Evolutionary conservation across 2,329 filamentous ascomycete species (phyloP).

Genomic region (Colletotrichum siamense): DNA sequence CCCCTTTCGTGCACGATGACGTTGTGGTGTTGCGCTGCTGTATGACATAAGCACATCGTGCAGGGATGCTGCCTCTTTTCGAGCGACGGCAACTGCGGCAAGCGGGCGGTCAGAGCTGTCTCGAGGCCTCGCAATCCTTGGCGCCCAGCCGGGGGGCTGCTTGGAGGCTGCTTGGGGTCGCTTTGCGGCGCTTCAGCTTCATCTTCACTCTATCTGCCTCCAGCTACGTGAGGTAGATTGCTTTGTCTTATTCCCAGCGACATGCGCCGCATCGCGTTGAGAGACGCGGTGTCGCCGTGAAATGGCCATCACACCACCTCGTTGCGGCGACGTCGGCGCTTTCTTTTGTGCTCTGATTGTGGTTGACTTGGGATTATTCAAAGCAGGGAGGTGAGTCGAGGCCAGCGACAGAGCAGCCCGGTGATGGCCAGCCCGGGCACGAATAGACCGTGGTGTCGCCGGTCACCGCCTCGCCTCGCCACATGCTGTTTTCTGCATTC

Average conservation of each 20-base stretch:
- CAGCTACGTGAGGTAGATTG: not conserved
- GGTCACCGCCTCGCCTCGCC: not conserved
- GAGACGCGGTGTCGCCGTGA: not conserved
- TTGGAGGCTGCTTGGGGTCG: not conserved
- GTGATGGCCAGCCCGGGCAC: not conserved
- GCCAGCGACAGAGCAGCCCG: not conserved
- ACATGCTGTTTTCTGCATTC: not conserved
- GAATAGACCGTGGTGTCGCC: not conserved
- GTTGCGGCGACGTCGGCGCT: not conserved
- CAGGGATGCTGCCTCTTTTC: not conserved
- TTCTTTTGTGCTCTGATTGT: not conserved
- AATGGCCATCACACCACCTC: not conserved
- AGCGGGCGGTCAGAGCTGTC: not conserved
- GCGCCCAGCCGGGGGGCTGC: not conserved
- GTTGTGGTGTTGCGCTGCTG: not conserved
- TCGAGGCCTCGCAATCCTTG: not conserved
- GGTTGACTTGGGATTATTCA: not conserved
- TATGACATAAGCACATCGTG: not conserved
- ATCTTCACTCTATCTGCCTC: not conserved
- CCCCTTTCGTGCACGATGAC: slow-evolving; percentile 1
- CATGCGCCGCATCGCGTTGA: not conserved
- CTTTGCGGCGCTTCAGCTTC: not conserved
- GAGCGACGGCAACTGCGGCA: not conserved
- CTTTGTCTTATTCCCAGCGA: not conserved
- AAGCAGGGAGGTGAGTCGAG: not conserved